Evolutionary conservation across 352 stramenopile species (phyloP).

Genomic region (Phytophthora ramorum): DNA sequence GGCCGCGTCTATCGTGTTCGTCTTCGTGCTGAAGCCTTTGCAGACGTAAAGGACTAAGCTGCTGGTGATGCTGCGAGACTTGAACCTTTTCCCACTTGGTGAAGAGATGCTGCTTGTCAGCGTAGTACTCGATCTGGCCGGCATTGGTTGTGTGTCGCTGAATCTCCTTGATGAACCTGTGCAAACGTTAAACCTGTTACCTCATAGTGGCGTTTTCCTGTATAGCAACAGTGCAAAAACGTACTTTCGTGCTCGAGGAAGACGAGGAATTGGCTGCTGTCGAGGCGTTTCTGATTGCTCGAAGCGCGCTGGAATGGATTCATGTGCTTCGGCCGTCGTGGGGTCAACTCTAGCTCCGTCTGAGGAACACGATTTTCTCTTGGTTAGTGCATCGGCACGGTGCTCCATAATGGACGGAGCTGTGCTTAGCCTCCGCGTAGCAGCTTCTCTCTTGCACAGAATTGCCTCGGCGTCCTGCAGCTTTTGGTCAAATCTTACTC

Average conservation of each 20-base stretch:
- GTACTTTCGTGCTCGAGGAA: slow-evolving; percentile 71
- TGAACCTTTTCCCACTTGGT: slow-evolving; percentile 80
- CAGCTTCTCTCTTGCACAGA: slow-evolving; percentile 50
- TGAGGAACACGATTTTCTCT: slow-evolving; percentile 3
- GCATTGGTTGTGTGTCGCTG: slow-evolving; percentile 58
- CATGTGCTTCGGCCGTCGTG: not conserved
- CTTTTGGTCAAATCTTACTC: slow-evolving; percentile 58
- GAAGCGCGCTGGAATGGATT: slow-evolving; percentile 29
- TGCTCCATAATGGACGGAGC: slow-evolving; percentile 1
- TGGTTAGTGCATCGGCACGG: not conserved
- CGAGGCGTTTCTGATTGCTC: slow-evolving; percentile 36
- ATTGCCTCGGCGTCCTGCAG: slow-evolving; percentile 66
- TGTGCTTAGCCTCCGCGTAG: slow-evolving; percentile 15
- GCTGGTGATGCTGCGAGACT: slow-evolving; percentile 59
- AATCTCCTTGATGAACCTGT: slow-evolving; percentile 68
- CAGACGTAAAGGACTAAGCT: slow-evolving; percentile 9
- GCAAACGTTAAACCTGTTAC: not conserved
- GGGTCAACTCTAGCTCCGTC: not conserved
- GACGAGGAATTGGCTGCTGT: slow-evolving; percentile 53
- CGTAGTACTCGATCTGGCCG: slow-evolving; percentile 72
- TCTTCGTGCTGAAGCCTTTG: not conserved
- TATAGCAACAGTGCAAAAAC: slow-evolving; percentile 6
- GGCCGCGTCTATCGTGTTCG: not conserved
- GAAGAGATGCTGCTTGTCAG: slow-evolving; percentile 78
- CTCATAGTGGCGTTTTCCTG: not conserved